These are phyloP conservation scores for Pichia sp. DNA, from an alignment of 1,139 yeast genomes.

Conservation along the genomic window DNA sequence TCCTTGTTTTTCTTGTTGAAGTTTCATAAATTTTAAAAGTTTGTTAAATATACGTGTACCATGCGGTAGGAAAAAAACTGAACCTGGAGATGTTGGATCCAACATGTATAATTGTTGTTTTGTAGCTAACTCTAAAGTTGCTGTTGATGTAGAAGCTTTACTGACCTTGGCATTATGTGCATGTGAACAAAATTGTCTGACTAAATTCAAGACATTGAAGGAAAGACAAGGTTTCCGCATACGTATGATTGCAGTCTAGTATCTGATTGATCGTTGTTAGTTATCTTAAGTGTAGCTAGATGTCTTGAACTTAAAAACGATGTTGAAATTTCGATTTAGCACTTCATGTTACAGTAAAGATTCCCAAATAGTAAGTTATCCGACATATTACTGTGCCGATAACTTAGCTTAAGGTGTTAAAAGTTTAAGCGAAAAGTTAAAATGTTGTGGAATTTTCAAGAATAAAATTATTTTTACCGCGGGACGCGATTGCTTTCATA, in stretches of 20 bases:
- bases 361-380: too few relatives aligned
- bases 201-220: neutral
- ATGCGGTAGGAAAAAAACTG: constrained; percentile 82
- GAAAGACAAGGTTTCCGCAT: neutral
- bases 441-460: too few relatives aligned
- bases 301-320: neutral
- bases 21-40: constrained; percentile 72
- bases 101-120: constrained; percentile 70
- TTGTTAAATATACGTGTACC: constrained; percentile 84
- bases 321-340: neutral
- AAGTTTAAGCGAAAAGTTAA: too few relatives aligned
- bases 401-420: too few relatives aligned
- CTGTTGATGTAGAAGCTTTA: constrained; percentile 21
- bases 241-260: neutral
- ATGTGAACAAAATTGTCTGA: constrained; percentile 10
- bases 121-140: constrained; percentile 47
- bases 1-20: constrained; percentile 73
- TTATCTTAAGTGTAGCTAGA: neutral
- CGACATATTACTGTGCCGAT: too few relatives aligned
- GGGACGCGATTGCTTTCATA: too few relatives aligned
- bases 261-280: neutral
- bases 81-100: constrained; percentile 80
- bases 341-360: too few relatives aligned
- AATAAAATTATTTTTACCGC: too few relatives aligned
- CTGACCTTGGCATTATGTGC: neutral